Percentiles rank a stretch among this genome's conserved stretches.
These are phyloP conservation scores for Aspergillus sp. DNA, from an alignment of 2,329 filamentous ascomycete genomes.

Conservation along the genomic window DNA sequence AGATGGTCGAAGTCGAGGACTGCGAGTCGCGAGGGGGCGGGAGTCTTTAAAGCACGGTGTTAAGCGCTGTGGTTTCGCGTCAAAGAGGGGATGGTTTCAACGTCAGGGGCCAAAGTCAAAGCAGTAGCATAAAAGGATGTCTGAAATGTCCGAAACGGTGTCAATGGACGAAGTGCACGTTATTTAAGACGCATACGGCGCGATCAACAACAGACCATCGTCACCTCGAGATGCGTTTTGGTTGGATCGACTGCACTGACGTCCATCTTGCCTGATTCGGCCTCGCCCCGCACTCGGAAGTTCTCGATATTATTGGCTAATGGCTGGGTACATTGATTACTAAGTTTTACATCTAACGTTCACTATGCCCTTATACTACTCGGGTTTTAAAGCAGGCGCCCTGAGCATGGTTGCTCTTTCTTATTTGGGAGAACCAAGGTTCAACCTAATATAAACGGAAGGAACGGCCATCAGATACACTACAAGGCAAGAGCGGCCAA, in stretches of 20 bases:
- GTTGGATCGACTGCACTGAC: constrained; percentile 13
- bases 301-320: not conserved
- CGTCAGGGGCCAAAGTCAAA: not conserved
- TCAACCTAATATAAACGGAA: not conserved
- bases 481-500: not conserved
- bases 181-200: constrained; percentile 3
- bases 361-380: too few relatives aligned
- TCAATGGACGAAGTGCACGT: not conserved
- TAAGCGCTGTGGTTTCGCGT: constrained; percentile 3
- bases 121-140: not conserved
- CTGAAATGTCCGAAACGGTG: not conserved
- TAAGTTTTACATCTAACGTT: not conserved
- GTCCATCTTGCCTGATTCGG: constrained; percentile 9
- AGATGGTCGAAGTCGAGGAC: not conserved
- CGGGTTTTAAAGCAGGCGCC: too few relatives aligned
- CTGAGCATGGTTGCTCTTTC: too few relatives aligned
- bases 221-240: not conserved
- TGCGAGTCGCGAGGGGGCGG: not conserved
- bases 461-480: not conserved
- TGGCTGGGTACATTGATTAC: not conserved
- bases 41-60: not conserved
- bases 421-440: not conserved
- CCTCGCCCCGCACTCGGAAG: constrained; percentile 7
- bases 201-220: not conserved
- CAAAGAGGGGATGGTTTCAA: not conserved